A percentile compares a stretch with the other conserved stretches of the same genome.
Evolutionary conservation across 176 grass and related monocot species (phyloP).

Genomic region (Musa schizocarpa): DNA sequence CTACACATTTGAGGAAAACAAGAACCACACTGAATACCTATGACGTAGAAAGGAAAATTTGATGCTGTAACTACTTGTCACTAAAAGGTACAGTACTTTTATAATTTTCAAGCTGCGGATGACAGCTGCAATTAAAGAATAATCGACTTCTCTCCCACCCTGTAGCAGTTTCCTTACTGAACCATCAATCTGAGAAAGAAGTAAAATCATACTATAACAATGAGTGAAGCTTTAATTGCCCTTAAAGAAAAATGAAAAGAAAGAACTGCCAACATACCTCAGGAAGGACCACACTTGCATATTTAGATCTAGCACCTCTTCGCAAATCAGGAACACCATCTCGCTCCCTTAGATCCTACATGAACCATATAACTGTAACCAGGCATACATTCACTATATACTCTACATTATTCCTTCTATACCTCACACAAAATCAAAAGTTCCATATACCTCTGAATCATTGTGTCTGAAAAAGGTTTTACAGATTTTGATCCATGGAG

Average conservation of each 20-base stretch:
- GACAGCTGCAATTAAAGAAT: conserved; percentile 67
- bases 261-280: conserved; percentile 38
- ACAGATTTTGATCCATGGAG: neutral
- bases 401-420: neutral
- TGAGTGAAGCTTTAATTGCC: neutral
- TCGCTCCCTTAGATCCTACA: conserved; percentile 72
- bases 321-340: conserved; percentile 92
- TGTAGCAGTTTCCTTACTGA: conserved; percentile 65
- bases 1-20: conserved; percentile 33
- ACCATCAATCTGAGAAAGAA: conserved; percentile 47
- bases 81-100: conserved; percentile 31
- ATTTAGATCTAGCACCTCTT: conserved; percentile 76
- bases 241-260: neutral
- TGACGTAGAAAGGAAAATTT: conserved; percentile 2
- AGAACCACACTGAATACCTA: conserved; percentile 8
- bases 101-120: conserved; percentile 92
- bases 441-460: neutral
- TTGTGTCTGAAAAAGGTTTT: neutral
- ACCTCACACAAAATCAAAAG: neutral
- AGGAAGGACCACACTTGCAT: conserved; percentile 59
- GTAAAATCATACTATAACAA: conserved; percentile 21
- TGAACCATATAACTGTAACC: conserved; percentile 26
- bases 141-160: conserved; percentile 61
- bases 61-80: neutral
- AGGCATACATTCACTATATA: conserved; percentile 6